Base-by-base conservation (phyloP, 345 rosid genomes). In the Brassica incana region DNA sequence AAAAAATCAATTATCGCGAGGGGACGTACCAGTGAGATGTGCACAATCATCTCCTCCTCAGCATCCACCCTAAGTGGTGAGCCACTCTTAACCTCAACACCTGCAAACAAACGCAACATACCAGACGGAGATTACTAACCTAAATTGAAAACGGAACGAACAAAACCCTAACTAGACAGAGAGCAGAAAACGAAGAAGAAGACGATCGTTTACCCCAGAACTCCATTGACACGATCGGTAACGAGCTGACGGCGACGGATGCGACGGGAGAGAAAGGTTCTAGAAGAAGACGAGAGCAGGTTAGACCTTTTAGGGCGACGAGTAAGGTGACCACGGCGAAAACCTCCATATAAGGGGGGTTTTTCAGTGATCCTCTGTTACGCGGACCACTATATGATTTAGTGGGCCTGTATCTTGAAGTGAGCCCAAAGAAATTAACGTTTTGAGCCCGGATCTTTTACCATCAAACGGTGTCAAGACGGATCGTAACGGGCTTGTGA, bases 61-160 rank as follows among this genome's bases (percentile, higher is more conserved):
- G 87, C 85, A 29, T 75, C 72, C 40, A 88, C 87, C 40, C 2
- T 16, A 11, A 84, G 77, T 6, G 85, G 27, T 40, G 27, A 70
- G 5, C 91, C 88, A 80, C 78, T 71, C 85, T 85, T 88, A 30
- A 90, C 89, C 78, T 91, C 97, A 80, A 83, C 85, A 85, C 94
- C 97, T 91, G 67, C 8, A 18, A 52, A 29, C 69, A 61, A 71
- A 33, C 36, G 20, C 56, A 23, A 1, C 23, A 6, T 12, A 60
- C 78, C 38, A 66, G 27, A 56, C 27, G 2, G 30, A 59, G 27
- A 20, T 5, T 2, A 36, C 27, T 18, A 18, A 18, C 18, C 18
- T 18, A 18, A 18, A 3, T 65, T 27, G 72, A 45, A 60, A 73
- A 52, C 40, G 5, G 3, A 60, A 32, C 43, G 8, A 64, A 23